Percentiles rank a stretch among this genome's conserved stretches.
phyloP scores from a whole-genome alignment of 768 basidiomycete genomes.

The Boletus sensibilis region DNA sequence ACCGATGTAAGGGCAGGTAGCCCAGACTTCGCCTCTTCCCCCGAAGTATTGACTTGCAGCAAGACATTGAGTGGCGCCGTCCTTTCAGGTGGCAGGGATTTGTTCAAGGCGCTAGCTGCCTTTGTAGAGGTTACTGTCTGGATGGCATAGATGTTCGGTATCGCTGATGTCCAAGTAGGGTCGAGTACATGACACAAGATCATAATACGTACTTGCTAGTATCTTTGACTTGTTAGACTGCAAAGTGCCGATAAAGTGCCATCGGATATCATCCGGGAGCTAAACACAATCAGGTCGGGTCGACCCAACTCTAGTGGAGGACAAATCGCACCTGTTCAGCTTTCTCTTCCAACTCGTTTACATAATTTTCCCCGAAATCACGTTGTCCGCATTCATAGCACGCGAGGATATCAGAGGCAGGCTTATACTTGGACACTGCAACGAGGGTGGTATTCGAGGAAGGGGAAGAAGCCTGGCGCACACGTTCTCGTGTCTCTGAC shows the following conservation, averaged over 20 bases:
- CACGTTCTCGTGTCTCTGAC: slow-evolving; percentile 48
- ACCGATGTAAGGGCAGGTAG: slow-evolving; percentile 54
- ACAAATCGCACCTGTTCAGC: slow-evolving; percentile 56
- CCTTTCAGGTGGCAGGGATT: slow-evolving; percentile 59
- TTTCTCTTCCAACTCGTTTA: slow-evolving; percentile 89
- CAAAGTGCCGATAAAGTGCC: slow-evolving; percentile 95
- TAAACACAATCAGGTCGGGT: slow-evolving; percentile 32
- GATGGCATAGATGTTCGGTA: slow-evolving; percentile 83
- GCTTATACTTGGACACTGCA: slow-evolving; percentile 93
- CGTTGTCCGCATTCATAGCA: slow-evolving; percentile 80
- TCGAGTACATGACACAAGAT: slow-evolving; percentile 1
- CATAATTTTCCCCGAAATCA: slow-evolving; percentile 98
- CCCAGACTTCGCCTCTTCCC: slow-evolving; percentile 90
- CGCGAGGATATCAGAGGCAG: slow-evolving; percentile 79
- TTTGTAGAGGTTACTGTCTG: slow-evolving; percentile 86
- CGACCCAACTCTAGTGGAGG: not conserved
- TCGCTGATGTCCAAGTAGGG: slow-evolving; percentile 45
- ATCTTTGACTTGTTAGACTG: slow-evolving; percentile 93
- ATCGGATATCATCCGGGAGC: slow-evolving; percentile 87
- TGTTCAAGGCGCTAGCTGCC: slow-evolving; percentile 76
- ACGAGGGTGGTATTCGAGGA: slow-evolving; percentile 51
- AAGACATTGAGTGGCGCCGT: slow-evolving; percentile 70
- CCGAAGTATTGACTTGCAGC: slow-evolving; percentile 93
- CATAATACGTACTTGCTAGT: slow-evolving; percentile 62
- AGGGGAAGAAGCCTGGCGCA: slow-evolving; percentile 37